Percentiles rank a stretch among this genome's conserved stretches.
Conservation (phyloP, 306 rosid genomes). For the Medicago arabica region DNA sequence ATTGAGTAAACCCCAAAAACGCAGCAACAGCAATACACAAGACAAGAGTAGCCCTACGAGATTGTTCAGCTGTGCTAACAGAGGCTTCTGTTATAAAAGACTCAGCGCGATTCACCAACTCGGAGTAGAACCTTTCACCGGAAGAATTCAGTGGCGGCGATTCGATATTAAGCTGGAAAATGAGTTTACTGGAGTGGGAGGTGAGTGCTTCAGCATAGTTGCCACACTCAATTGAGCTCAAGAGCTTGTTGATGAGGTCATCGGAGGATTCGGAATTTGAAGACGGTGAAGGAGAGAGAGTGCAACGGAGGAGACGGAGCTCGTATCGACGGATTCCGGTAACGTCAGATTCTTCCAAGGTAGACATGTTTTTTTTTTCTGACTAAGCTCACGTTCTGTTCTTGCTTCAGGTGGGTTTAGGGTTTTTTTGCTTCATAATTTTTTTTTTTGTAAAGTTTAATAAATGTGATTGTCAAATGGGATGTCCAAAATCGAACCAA, state of each 20-base stretch:
- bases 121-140: constrained; percentile 65
- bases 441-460: too few relatives aligned
- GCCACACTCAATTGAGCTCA: constrained; percentile 67
- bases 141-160: constrained; percentile 47
- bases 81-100: constrained; percentile 52
- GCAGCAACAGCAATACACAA: constrained; percentile 72
- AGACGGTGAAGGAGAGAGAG: constrained; percentile 45
- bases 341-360: constrained; percentile 28
- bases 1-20: constrained; percentile 69
- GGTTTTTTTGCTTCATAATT: constrained; percentile 20
- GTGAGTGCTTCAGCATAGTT: constrained; percentile 60
- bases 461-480: too few relatives aligned
- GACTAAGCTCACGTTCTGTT: background rate
- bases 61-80: constrained; percentile 48
- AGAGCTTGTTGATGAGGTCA: constrained; percentile 50
- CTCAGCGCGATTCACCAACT: constrained; percentile 62
- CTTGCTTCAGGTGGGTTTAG: constrained; percentile 48
- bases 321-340: constrained; percentile 58
- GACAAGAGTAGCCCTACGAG: constrained; percentile 51
- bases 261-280: constrained; percentile 33
- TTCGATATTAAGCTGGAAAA: constrained; percentile 49
- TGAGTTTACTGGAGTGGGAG: constrained; percentile 52
- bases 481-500: too few relatives aligned
- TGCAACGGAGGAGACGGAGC: constrained; percentile 83
- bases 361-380: constrained; percentile 12